Conservation (phyloP, 176 grass and related monocot genomes). For the Rhynchospora tenuis region DNA sequence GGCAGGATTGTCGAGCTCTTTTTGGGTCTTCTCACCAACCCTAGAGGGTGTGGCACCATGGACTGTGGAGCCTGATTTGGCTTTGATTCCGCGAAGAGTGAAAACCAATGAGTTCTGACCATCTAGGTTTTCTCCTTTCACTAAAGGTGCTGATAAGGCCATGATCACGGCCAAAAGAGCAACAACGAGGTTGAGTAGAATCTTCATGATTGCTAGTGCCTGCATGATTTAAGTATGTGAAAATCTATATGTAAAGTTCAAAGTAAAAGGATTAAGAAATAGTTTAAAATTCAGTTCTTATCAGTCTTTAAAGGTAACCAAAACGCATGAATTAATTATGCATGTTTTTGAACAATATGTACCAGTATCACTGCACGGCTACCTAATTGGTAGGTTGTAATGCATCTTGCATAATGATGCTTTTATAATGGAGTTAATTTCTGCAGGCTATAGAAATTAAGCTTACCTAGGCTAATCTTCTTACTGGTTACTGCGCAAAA, state of each 20-base stretch:
- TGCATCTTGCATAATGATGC: not conserved
- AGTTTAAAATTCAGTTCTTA: not conserved
- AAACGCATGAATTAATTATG: not conserved
- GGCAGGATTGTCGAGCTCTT: not conserved
- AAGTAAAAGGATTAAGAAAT: not conserved
- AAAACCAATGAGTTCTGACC: not conserved
- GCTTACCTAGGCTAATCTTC: conserved; percentile 19
- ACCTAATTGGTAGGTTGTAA: not conserved
- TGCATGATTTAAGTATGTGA: not conserved
- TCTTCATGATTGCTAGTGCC: conserved; percentile 11
- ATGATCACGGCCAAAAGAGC: not conserved
- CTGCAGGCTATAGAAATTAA: not conserved
- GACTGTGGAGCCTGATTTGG: not conserved
- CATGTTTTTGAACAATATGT: not conserved
- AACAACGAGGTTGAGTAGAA: not conserved
- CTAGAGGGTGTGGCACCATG: not conserved
- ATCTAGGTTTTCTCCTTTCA: conserved; percentile 2
- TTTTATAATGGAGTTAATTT: not conserved
- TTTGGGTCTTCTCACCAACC: not conserved
- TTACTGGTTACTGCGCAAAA: not conserved
- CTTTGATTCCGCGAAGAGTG: conserved; percentile 17
- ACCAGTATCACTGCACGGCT: not conserved
- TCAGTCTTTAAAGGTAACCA: not conserved
- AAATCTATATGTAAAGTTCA: not conserved
- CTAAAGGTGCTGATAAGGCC: not conserved